Evolutionary conservation across 768 basidiomycete genomes (phyloP), one percentile per base, ranked within the genome.

Genomic region (Boletus pseudo-olivaceus): DNA sequence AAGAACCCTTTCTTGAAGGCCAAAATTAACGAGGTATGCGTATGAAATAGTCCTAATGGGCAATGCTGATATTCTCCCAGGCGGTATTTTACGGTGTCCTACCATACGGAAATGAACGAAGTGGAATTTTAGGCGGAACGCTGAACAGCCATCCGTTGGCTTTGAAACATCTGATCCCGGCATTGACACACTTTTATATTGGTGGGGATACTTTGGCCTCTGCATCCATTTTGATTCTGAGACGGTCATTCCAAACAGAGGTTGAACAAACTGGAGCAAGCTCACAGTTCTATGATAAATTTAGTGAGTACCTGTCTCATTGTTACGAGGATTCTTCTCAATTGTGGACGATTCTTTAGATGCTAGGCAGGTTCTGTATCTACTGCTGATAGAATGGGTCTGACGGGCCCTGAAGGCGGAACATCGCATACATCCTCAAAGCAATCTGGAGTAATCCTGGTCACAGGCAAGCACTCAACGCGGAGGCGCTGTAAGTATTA

Each of bases 211-310:
- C 19, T 19, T 35, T 23, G 3, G 14, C 23, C 8, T 51, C 23
- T 54, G 11, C 26, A 30, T 19, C 1, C 14, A 23, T 15, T 40
- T 20, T 33, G 53, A 48, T 49, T 26, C 46, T 55, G 41, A 62
- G 29, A 42, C 7, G 8, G 7, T 20, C 40, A 19, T 46, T 44
- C 7, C 20, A 34, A 47, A 52, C 67, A 96, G 96, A 98, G 81
- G 94, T 98, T 42, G 97, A 99, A 70, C 88, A 89, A 62, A 99
- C 97, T 0, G 97, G 97, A 30, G 92, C 94, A 20, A 96, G 94
- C 66, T 96, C 94, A 0, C 96, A 98, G 66, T 98, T 99, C 74
- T 98, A 97, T 72, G 96, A 97, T 70, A 95, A 97, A 84, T 96
- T 95, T 66, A 90, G 90, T 91, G 64, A 59, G 88, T 81, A 15